Percentiles rank a stretch among this genome's conserved stretches.
phyloP scores from a whole-genome alignment of 108 stramenopile species.

The Ochromonas danica region DNA sequence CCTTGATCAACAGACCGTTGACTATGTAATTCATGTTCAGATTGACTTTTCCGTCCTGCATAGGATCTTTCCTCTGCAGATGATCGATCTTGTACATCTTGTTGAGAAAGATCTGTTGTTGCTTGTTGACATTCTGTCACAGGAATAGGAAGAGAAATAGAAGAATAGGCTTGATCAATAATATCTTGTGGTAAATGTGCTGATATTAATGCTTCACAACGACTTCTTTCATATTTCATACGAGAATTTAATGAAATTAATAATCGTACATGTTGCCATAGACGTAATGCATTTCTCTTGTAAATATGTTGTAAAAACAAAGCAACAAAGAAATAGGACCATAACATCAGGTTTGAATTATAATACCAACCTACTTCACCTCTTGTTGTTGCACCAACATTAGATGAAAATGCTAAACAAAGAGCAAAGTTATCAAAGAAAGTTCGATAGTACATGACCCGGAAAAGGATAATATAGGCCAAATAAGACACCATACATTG shows the following conservation, averaged over 20 bases:
- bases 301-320: background rate
- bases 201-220: background rate
- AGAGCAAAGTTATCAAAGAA: conserved; percentile 19
- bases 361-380: background rate
- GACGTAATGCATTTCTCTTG: background rate
- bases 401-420: background rate
- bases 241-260: background rate
- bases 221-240: background rate
- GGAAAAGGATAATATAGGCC: conserved; percentile 5
- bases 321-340: conserved; percentile 1
- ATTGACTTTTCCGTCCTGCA: too few relatives aligned
- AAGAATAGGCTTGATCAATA: background rate
- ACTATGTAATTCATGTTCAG: too few relatives aligned
- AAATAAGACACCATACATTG: too few relatives aligned
- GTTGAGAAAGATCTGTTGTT: background rate
- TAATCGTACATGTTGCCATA: background rate
- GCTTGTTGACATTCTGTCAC: background rate
- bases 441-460: background rate
- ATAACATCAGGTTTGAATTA: background rate
- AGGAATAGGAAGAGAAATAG: too few relatives aligned
- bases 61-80: too few relatives aligned
- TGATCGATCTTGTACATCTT: background rate
- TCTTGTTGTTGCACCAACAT: background rate
- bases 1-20: too few relatives aligned
- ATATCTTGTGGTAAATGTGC: background rate